A percentile compares a stretch with the other conserved stretches of the same genome.
These are phyloP conservation scores for Cladosporium sp. DNA, from an alignment of 2,329 filamentous ascomycete genomes.

Conservation along the genomic window DNA sequence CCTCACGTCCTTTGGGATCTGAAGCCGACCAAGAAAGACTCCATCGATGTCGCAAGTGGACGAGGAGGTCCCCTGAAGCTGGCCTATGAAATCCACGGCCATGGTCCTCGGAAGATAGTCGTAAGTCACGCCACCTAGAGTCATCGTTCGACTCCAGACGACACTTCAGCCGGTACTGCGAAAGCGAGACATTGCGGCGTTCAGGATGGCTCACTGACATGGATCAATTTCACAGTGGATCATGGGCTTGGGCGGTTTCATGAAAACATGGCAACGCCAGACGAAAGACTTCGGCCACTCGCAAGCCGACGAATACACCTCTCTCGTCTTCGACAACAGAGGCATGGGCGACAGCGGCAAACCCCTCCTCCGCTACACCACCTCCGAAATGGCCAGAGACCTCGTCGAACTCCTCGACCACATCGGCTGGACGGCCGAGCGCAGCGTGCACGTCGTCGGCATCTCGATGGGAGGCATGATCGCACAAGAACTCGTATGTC, in stretches of 20 bases:
- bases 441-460: conserved; percentile 65
- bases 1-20: conserved; percentile 64
- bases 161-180: background rate
- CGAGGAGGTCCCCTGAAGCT: conserved; percentile 73
- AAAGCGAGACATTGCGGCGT: background rate
- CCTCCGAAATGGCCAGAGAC: conserved; percentile 79
- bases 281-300: conserved; percentile 77
- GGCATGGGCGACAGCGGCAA: conserved; percentile 78
- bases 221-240: conserved; percentile 56
- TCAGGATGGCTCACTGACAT: conserved; percentile 3
- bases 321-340: conserved; percentile 76
- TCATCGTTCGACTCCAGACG: conserved; percentile 13
- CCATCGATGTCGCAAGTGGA: conserved; percentile 58
- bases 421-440: conserved; percentile 60
- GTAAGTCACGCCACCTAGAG: conserved; percentile 53
- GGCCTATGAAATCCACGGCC: conserved; percentile 74
- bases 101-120: conserved; percentile 65
- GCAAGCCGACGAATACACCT: conserved; percentile 61
- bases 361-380: conserved; percentile 72
- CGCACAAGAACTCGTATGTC: conserved; percentile 66
- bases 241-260: conserved; percentile 70
- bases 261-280: conserved; percentile 74
- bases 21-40: conserved; percentile 58
- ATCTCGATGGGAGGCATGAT: conserved; percentile 92
- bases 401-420: conserved; percentile 64